phyloP scores from a whole-genome alignment of 805 yeast genomes.

The Debaryomyces hansenii region DNA sequence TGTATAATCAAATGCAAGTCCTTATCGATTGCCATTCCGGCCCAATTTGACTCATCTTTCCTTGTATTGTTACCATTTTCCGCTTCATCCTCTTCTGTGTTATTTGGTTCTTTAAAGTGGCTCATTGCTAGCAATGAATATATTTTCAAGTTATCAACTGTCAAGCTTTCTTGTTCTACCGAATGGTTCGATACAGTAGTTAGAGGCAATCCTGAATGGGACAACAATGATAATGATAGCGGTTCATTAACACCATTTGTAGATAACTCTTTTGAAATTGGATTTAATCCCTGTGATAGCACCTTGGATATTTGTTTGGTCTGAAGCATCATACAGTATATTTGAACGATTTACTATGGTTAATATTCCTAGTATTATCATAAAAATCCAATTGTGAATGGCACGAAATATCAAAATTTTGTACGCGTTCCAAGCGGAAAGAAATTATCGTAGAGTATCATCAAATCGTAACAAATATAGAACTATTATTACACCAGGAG shows the following conservation, averaged over 20 bases:
- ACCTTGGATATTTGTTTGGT: slow-evolving; percentile 37
- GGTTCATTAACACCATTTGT: slow-evolving; percentile 18
- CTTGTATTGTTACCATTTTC: not conserved
- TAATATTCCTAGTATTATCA: no score
- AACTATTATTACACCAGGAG: not conserved
- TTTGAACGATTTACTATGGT: no score
- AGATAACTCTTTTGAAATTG: slow-evolving; percentile 9
- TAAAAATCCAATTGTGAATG: not conserved
- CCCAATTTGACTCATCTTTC: slow-evolving; percentile 23
- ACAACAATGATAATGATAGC: slow-evolving; percentile 33
- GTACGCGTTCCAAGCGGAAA: not conserved
- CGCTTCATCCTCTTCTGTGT: slow-evolving; percentile 8
- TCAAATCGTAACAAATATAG: not conserved
- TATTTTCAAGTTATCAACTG: slow-evolving; percentile 32
- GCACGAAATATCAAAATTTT: not conserved
- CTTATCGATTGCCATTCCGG: slow-evolving; percentile 27
- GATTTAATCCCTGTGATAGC: slow-evolving; percentile 31
- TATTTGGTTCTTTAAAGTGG: slow-evolving; percentile 17
- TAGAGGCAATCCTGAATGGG: slow-evolving; percentile 38
- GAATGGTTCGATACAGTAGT: slow-evolving; percentile 32
- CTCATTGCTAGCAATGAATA: slow-evolving; percentile 36
- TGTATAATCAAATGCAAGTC: slow-evolving; percentile 27
- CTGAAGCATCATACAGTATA: slow-evolving; percentile 31
- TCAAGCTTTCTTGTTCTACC: slow-evolving; percentile 6
- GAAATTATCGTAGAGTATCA: not conserved